Evolutionary conservation across 2,329 filamentous ascomycete genomes (phyloP), one percentile per base, ranked within the genome.

Genomic region (Dryadomyces quercus-mongolicae): DNA sequence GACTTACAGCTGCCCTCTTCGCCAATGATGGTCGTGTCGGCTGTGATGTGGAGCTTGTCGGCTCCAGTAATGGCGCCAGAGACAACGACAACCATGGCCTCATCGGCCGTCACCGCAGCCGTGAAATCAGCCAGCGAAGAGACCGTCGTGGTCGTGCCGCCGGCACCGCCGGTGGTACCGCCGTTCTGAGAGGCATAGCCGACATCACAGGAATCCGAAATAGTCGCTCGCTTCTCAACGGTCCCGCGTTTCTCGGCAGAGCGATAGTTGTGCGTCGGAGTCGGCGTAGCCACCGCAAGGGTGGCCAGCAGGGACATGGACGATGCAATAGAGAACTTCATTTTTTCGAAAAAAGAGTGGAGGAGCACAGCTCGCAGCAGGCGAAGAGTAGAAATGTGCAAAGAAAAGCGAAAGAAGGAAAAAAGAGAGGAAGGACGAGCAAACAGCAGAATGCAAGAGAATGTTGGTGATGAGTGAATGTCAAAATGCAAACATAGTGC

Each of bases 141-240:
- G 53, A 81, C 78, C 10, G 76, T 80, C 34, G 73, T 75, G 10
- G 76, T 77, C 2, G 73, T 68, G 50, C 77, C 78, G n/a, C 73
- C 75, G 22, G 70, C 67, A 52, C 79, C 78, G 53, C 78, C 78
- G 5, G 71, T 80, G 3, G 77, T 81, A 34, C 74, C 73, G 43
- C 71, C 73, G 53, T 76, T 76, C 57, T 69, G 60, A 20, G 69
- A 71, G 48, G 70, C 73, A 60, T 72, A 77, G 31, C 74, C 75
- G 46, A 67, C 64, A 31, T 64, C 64, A 38, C 59, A 60, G 22
- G 58, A 52, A 15, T 60, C 59, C 5, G 55, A 56, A n/a, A 58
- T 51, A 44, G 43, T 20, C 8, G 53, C 53, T 2, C 53, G 31
- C 34, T 55, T 51, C 16, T 31, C 31, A 4, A 51, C 13, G 13